phyloP scores from a whole-genome alignment of 495 filamentous ascomycete genomes.

The Acidomyces sp. region DNA sequence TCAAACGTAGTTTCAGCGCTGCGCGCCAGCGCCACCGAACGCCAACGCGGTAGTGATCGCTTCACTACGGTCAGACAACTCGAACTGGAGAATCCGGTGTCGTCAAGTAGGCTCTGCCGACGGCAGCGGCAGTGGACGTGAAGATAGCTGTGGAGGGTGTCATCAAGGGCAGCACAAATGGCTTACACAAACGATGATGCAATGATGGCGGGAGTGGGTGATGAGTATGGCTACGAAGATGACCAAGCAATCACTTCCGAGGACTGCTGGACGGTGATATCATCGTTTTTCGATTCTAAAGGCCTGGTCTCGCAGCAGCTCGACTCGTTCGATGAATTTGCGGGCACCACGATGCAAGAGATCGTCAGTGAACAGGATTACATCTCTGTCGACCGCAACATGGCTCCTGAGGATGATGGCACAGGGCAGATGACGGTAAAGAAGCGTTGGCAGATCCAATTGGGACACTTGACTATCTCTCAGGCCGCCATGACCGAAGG shows the following conservation, averaged over 20 bases:
- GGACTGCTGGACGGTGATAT: constrained; percentile 95
- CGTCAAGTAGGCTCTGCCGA: too few relatives aligned
- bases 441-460: constrained; percentile 85
- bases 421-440: constrained; percentile 53
- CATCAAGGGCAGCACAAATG: constrained; percentile 4
- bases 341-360: constrained; percentile 80
- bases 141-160: background rate
- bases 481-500: constrained; percentile 81
- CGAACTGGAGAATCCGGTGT: too few relatives aligned
- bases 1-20: too few relatives aligned
- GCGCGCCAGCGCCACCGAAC: too few relatives aligned
- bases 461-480: constrained; percentile 70
- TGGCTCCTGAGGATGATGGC: constrained; percentile 55
- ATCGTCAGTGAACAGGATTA: constrained; percentile 78
- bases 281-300: constrained; percentile 87
- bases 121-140: background rate
- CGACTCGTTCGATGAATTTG: constrained; percentile 96
- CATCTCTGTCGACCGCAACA: constrained; percentile 77
- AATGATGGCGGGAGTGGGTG: constrained; percentile 14
- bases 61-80: too few relatives aligned
- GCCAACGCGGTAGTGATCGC: too few relatives aligned
- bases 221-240: constrained; percentile 40
- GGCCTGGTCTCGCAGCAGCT: constrained; percentile 95
- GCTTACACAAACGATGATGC: constrained; percentile 17
- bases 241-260: constrained; percentile 68